Evolutionary conservation across 73 alveolate genomes (phyloP), one percentile per base, ranked within the genome.

Genomic region (Breviolum minutum): DNA sequence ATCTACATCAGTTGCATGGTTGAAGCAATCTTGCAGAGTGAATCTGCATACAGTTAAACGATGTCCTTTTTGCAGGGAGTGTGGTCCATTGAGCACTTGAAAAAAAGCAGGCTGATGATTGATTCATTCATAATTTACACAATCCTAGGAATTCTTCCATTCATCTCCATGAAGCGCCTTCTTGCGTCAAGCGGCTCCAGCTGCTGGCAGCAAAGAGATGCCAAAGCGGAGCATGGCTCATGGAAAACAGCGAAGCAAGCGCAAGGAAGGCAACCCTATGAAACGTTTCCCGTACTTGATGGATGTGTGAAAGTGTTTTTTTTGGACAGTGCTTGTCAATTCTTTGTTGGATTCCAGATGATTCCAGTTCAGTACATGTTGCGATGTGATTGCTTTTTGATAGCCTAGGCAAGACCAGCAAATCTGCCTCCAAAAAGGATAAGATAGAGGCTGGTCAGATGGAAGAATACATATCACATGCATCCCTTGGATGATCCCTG

Each of bases 131-230:
- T 40, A 3, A 40, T 40, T 40, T 40, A 40, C 0, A 40, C 0
- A 40, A 40, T 2, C 54, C 54, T 40, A 40, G 54, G 54, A 40
- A 40, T 40, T 40, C 54, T 40, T 3, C 54, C 54, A 40, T 40
- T 40, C 54, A 40, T 40, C 54, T 40, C 54, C 27, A 77, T 77
- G 86, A 17, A 22, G 88, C 29, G 68, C 69, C 88, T 32, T 32
- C 62, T 32, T 32, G 68, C 68, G 66, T 40, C 88, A 80, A 80
- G 88, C 14, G 1, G 68, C 16, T 60, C 63, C 88, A 13, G 86
- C 86, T 9, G 88, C 68, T 16, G 54, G 88, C 88, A 80, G 88
- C 88, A 80, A 26, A 16, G 88, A 80, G 13, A 80, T 40, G 68
- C 88, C 88, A 76, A 76, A n/a, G 63, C 11, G 30, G 54, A 80